Conservation (phyloP, 108 stramenopile genomes). For the Nitzschia sp. region DNA sequence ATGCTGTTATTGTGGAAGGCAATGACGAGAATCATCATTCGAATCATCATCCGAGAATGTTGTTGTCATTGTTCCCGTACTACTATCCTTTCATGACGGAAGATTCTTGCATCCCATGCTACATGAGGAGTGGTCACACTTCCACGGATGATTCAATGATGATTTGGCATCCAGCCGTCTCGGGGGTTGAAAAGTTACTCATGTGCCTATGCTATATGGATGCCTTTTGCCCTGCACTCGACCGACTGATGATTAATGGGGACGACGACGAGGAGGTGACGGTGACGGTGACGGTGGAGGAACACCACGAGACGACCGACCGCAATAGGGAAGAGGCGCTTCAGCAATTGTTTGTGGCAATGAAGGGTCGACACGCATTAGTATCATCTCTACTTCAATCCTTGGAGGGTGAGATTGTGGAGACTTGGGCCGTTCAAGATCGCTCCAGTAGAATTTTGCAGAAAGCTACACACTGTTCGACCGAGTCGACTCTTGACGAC, state of each 20-base stretch:
- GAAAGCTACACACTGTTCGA: slow-evolving; percentile 34
- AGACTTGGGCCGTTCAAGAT: slow-evolving; percentile 56
- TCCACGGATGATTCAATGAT: background rate
- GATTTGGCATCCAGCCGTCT: slow-evolving; percentile 18
- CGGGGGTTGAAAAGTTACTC: slow-evolving; percentile 3
- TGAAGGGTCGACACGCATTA: slow-evolving; percentile 49
- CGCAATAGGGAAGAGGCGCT: background rate
- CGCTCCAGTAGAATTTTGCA: slow-evolving; percentile 35
- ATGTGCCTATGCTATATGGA: slow-evolving; percentile 17
- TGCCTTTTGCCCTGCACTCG: slow-evolving; percentile 14
- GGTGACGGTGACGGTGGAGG: background rate
- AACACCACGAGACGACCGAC: background rate
- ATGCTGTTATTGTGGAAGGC: too few relatives aligned
- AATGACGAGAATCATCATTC: too few relatives aligned
- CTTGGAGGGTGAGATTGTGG: slow-evolving; percentile 52
- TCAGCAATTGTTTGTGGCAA: slow-evolving; percentile 40
- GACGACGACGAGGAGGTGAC: background rate
- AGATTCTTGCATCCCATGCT: slow-evolving; percentile 6
- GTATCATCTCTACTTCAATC: slow-evolving; percentile 38
- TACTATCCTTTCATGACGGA: slow-evolving; percentile 22
- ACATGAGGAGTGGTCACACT: too few relatives aligned
- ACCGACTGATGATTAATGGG: slow-evolving; percentile 9
- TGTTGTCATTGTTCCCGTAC: too few relatives aligned
- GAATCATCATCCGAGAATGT: too few relatives aligned
- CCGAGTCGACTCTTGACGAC: slow-evolving; percentile 1